phyloP scores from a whole-genome alignment of 495 filamentous ascomycete genomes.

The Penicillium chermesinum region DNA sequence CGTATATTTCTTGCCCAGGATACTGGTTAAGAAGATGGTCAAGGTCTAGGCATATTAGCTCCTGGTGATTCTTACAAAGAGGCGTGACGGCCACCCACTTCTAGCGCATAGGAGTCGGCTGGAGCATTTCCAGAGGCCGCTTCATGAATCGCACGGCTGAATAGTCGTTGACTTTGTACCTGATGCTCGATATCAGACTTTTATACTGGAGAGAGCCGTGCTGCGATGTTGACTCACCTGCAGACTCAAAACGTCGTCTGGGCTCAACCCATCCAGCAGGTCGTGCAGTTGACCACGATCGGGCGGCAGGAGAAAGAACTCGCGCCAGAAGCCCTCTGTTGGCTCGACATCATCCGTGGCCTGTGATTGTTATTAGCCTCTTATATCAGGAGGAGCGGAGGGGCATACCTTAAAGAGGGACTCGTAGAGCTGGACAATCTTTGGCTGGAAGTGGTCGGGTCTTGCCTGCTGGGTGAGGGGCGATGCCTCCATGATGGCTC shows the following conservation, averaged over 20 bases:
- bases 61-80: conserved; percentile 2
- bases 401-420: conserved; percentile 70
- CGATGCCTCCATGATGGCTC: conserved; percentile 70
- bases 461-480: conserved; percentile 90
- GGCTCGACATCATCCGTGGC: conserved; percentile 51
- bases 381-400: conserved; percentile 1
- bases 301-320: conserved; percentile 86
- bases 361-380: conserved; percentile 4
- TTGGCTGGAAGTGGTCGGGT: conserved; percentile 86
- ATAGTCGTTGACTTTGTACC: conserved; percentile 72
- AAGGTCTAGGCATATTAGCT: conserved; percentile 67
- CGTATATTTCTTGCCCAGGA: conserved; percentile 86
- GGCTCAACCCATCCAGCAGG: conserved; percentile 60
- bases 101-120: conserved; percentile 74
- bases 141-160: conserved; percentile 64
- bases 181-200: conserved; percentile 22
- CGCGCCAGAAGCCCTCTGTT: conserved; percentile 90
- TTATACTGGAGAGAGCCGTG: conserved; percentile 7
- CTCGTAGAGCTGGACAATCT: conserved; percentile 87
- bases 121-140: conserved; percentile 58
- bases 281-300: conserved; percentile 60
- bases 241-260: conserved; percentile 69
- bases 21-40: conserved; percentile 74
- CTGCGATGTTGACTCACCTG: conserved; percentile 45
- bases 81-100: conserved; percentile 56